phyloP scores from a whole-genome alignment of 352 stramenopile genomes.

The Aphanomyces euteiches region DNA sequence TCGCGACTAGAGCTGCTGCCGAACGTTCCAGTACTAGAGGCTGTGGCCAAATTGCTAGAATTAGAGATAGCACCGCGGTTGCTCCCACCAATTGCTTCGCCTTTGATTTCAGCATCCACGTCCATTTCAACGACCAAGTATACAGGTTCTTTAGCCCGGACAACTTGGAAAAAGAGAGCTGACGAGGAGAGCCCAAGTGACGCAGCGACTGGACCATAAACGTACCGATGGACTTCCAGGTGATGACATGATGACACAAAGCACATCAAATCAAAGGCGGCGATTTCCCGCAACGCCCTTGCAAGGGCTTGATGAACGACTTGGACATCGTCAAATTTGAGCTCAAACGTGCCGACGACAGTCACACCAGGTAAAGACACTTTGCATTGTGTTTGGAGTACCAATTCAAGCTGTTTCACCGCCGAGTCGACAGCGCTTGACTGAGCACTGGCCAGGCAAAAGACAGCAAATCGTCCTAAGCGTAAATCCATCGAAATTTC shows the following conservation, averaged over 20 bases:
- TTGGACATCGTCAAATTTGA: constrained; percentile 70
- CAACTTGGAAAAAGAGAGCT: constrained; percentile 78
- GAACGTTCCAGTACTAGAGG: background rate
- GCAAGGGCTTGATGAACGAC: constrained; percentile 64
- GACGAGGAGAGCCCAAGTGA: constrained; percentile 80
- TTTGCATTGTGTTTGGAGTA: constrained; percentile 77
- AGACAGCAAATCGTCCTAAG: constrained; percentile 63
- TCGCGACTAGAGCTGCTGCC: constrained; percentile 38
- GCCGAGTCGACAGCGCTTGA: constrained; percentile 48
- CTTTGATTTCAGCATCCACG: constrained; percentile 67
- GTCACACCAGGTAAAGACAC: constrained; percentile 53
- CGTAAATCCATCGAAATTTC: constrained; percentile 79
- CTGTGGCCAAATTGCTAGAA: background rate
- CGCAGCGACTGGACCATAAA: constrained; percentile 69
- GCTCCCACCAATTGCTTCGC: constrained; percentile 30
- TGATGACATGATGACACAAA: constrained; percentile 69
- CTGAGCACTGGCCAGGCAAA: constrained; percentile 63
- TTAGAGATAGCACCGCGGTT: no score
- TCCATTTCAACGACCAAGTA: constrained; percentile 84
- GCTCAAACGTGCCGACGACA: constrained; percentile 49
- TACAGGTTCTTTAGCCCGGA: constrained; percentile 76
- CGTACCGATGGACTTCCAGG: constrained; percentile 76
- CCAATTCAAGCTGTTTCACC: constrained; percentile 61
- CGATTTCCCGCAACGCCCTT: constrained; percentile 75
- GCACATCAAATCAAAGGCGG: constrained; percentile 71